phyloP scores from a whole-genome alignment of 1,139 yeast species.

The Zhuliangozyma parablackwelliae region DNA sequence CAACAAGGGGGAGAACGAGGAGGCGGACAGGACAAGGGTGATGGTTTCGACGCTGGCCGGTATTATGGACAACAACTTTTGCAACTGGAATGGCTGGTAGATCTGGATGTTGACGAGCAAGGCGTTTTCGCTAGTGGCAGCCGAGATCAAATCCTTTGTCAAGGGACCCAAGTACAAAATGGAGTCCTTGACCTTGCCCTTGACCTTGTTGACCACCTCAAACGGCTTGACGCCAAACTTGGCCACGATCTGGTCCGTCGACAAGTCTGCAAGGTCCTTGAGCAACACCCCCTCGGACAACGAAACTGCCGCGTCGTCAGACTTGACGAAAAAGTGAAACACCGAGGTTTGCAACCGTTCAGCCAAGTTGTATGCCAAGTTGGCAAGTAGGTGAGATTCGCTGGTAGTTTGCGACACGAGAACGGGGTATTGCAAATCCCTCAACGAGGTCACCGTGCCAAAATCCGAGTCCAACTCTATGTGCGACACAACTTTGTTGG shows the following conservation, averaged over 20 bases:
- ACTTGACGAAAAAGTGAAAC: conserved; percentile 52
- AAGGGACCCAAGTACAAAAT: conserved; percentile 61
- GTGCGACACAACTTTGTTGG: conserved; percentile 52
- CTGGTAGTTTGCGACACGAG: conserved; percentile 57
- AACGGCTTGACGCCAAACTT: conserved; percentile 28
- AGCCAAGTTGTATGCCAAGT: conserved; percentile 52
- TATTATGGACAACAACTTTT: conserved; percentile 43
- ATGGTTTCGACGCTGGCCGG: conserved; percentile 57
- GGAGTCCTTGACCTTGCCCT: conserved; percentile 42
- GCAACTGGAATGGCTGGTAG: conserved; percentile 68
- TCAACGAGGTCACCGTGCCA: conserved; percentile 60
- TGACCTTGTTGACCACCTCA: conserved; percentile 22
- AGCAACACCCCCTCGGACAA: conserved; percentile 14
- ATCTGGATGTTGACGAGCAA: conserved; percentile 57
- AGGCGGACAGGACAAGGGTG: conserved; percentile 52
- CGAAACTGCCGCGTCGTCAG: conserved; percentile 20
- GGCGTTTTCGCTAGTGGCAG: conserved; percentile 38
- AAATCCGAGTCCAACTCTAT: conserved; percentile 59
- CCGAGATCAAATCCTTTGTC: conserved; percentile 37
- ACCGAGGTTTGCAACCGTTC: conserved; percentile 49
- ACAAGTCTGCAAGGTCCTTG: conserved; percentile 14
- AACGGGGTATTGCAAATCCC: conserved; percentile 63
- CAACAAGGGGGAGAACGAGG: conserved; percentile 55
- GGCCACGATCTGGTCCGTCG: conserved; percentile 23
- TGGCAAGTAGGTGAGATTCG: conserved; percentile 50